These are phyloP conservation scores for Candida gorgasii DNA, from an alignment of 805 yeast genomes.

Conservation along the genomic window DNA sequence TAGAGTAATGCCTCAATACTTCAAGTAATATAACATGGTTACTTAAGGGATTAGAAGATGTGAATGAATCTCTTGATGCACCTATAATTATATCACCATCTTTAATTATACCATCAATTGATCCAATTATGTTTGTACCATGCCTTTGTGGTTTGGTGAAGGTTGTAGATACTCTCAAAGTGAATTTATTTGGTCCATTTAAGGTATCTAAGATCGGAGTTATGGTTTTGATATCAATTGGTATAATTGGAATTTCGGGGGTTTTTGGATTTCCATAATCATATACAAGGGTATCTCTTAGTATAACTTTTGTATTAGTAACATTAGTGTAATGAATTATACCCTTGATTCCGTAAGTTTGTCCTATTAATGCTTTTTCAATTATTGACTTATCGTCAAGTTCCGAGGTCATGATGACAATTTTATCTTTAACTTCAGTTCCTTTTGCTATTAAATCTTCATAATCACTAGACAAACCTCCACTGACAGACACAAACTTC, in stretches of 20 bases:
- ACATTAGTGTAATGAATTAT: slow-evolving; percentile 23
- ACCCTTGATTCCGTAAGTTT: slow-evolving; percentile 27
- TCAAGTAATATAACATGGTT: slow-evolving; percentile 43
- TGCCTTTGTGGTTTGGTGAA: slow-evolving; percentile 19
- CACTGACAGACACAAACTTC: slow-evolving; percentile 29
- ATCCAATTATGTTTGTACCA: slow-evolving; percentile 32
- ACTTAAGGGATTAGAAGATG: slow-evolving; percentile 37
- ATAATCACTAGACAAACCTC: slow-evolving; percentile 33
- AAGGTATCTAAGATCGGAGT: slow-evolving; percentile 28
- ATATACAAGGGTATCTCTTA: slow-evolving; percentile 21
- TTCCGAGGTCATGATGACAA: slow-evolving; percentile 27
- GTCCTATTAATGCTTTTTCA: slow-evolving; percentile 28
- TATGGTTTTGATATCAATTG: slow-evolving; percentile 27
- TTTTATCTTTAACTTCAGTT: slow-evolving; percentile 22
- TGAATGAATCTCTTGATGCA: slow-evolving; percentile 39
- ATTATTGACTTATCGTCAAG: slow-evolving; percentile 16
- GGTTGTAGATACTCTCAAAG: slow-evolving; percentile 16
- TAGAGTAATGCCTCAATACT: slow-evolving; percentile 35
- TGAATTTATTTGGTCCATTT: slow-evolving; percentile 19
- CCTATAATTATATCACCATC: slow-evolving; percentile 44
- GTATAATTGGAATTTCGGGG: slow-evolving; percentile 25
- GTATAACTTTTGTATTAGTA: slow-evolving; percentile 15
- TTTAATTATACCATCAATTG: slow-evolving; percentile 35
- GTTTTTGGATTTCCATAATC: slow-evolving; percentile 9
- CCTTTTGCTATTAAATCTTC: slow-evolving; percentile 19